phyloP scores from a whole-genome alignment of 2,329 filamentous ascomycete species.

The Stenocarpella maydis region DNA sequence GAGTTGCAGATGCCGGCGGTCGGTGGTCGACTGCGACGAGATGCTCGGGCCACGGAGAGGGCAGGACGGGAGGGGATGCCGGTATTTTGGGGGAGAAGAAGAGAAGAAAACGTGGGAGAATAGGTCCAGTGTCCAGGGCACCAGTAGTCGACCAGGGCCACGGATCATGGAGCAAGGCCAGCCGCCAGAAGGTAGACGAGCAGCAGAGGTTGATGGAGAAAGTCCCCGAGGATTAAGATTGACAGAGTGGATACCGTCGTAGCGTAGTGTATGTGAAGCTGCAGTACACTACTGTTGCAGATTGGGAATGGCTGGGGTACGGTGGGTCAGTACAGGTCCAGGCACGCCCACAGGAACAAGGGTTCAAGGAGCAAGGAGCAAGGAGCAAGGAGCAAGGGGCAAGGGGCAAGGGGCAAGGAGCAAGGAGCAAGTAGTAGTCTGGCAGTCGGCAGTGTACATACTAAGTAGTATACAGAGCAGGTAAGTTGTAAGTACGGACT shows the following conservation, averaged over 20 bases:
- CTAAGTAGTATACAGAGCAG: too few species aligned
- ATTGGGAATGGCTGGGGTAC: slow-evolving; percentile 2
- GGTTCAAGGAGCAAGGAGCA: background rate
- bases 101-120: background rate
- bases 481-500: too few species aligned
- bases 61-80: background rate
- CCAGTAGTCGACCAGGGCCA: background rate
- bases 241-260: slow-evolving; percentile 22
- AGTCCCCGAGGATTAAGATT: slow-evolving; percentile 30
- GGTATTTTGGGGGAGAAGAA: background rate
- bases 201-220: slow-evolving; percentile 22
- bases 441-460: too few species aligned
- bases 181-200: background rate
- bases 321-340: slow-evolving; percentile 18
- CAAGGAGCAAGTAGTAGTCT: too few species aligned
- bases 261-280: slow-evolving; percentile 19
- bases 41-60: background rate
- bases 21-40: background rate
- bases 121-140: background rate
- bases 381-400: too few species aligned
- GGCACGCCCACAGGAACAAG: slow-evolving; percentile 18
- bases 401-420: too few species aligned
- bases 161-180: slow-evolving; percentile 15
- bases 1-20: slow-evolving; percentile 1
- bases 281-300: slow-evolving; percentile 10